Conservation (phyloP, 768 basidiomycete genomes). For the Ramaria rubella region DNA sequence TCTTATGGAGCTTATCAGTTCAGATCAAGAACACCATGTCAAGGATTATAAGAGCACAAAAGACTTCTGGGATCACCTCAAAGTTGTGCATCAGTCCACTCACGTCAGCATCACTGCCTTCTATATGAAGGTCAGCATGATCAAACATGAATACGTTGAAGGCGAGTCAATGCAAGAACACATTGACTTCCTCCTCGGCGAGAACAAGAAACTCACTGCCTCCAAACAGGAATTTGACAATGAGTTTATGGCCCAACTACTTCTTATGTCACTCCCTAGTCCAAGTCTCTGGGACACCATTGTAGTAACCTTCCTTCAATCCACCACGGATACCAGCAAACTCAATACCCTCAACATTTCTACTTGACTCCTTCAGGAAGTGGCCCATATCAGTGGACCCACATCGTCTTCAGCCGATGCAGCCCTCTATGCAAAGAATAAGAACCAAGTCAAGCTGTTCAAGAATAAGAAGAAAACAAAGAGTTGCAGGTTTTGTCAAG, state of each 20-base stretch:
- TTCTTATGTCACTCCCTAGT: background rate
- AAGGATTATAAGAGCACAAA: background rate
- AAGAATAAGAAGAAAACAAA: background rate
- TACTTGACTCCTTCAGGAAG: background rate
- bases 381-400: background rate
- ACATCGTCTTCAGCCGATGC: background rate
- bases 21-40: too few species aligned
- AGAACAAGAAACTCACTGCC: too few species aligned
- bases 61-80: background rate
- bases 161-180: too few species aligned
- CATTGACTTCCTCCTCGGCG: too few species aligned
- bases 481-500: background rate
- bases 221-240: too few species aligned
- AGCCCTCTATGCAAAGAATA: background rate
- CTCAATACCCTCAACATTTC: too few species aligned
- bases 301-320: slow-evolving; percentile 9
- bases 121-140: too few species aligned
- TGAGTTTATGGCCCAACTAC: too few species aligned
- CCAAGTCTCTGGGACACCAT: slow-evolving; percentile 9
- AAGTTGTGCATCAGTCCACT: too few species aligned
- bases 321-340: slow-evolving; percentile 4
- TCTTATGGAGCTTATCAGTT: background rate
- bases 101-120: too few species aligned
- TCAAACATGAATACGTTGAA: too few species aligned
- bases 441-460: background rate